Evolutionary conservation across 2,329 filamentous ascomycete genomes (phyloP).

Genomic region (Aspergillus fumigatus): DNA sequence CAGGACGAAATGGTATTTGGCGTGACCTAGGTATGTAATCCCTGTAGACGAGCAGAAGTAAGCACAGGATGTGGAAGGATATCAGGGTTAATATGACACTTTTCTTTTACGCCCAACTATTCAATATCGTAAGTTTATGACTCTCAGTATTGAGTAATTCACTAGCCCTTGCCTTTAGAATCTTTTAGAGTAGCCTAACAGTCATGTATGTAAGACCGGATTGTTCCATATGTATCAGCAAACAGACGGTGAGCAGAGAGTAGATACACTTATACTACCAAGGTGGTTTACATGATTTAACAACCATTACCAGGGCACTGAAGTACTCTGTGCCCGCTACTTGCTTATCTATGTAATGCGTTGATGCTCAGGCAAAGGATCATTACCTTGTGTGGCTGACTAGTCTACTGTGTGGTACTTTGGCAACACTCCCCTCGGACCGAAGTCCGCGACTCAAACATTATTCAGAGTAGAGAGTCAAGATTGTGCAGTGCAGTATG

Average conservation of each 20-base stretch:
- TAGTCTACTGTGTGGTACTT: background rate
- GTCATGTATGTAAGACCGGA: background rate
- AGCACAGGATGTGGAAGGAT: background rate
- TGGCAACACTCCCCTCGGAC: background rate
- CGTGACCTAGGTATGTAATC: background rate
- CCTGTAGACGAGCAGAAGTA: background rate
- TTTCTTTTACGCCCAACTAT: background rate
- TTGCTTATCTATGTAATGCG: background rate
- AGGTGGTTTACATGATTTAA: too few relatives aligned
- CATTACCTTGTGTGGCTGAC: background rate
- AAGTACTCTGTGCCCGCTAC: background rate
- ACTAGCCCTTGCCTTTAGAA: background rate
- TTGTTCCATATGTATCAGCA: background rate
- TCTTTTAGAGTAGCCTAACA: background rate
- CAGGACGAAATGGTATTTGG: background rate
- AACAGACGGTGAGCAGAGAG: background rate
- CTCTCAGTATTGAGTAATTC: too few relatives aligned
- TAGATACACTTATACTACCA: background rate
- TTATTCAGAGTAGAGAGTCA: background rate
- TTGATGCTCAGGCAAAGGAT: background rate
- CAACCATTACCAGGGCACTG: background rate
- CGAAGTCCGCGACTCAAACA: background rate
- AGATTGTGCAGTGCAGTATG: background rate
- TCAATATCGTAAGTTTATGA: background rate
- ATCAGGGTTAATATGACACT: too few relatives aligned